phyloP scores from a whole-genome alignment of 2,329 filamentous ascomycete species.

The Fusarium sp. region DNA sequence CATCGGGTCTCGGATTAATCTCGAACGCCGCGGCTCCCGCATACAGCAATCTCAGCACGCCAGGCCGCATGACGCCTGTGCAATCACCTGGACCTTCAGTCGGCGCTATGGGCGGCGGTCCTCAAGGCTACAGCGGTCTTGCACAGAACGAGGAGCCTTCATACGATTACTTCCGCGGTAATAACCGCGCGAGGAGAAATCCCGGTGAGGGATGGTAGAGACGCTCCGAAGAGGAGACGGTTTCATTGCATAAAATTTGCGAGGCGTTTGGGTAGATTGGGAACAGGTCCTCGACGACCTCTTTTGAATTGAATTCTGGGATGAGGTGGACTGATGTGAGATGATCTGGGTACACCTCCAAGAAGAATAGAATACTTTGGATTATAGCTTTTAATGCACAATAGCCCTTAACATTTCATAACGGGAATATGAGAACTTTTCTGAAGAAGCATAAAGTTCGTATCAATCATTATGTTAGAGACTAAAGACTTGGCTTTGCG shows the following conservation, averaged over 20 bases:
- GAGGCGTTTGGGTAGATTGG: constrained; percentile 47
- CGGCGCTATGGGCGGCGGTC: constrained; percentile 67
- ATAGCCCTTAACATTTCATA: constrained; percentile 9
- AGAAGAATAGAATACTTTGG: constrained; percentile 26
- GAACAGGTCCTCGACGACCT: constrained; percentile 1
- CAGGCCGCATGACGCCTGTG: constrained; percentile 39
- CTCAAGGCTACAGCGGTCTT: constrained; percentile 68
- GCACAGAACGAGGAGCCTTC: constrained; percentile 62
- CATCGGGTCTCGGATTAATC: constrained; percentile 64
- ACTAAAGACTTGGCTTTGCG: background rate
- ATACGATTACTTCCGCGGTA: constrained; percentile 68
- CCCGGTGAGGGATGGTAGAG: constrained; percentile 56
- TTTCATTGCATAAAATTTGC: constrained; percentile 38
- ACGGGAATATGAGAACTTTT: background rate
- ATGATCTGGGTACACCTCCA: constrained; percentile 20
- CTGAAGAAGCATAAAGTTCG: background rate
- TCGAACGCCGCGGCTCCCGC: constrained; percentile 64
- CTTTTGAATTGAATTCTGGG: constrained; percentile 25
- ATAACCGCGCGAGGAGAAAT: constrained; percentile 39
- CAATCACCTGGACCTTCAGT: constrained; percentile 54
- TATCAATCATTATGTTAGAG: background rate
- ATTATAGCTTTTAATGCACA: constrained; percentile 38
- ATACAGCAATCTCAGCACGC: constrained; percentile 45
- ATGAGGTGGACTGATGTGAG: constrained; percentile 28
- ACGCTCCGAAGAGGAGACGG: background rate